These are phyloP conservation scores for Serendipita sp. DNA, from an alignment of 768 basidiomycete species.

Conservation along the genomic window DNA sequence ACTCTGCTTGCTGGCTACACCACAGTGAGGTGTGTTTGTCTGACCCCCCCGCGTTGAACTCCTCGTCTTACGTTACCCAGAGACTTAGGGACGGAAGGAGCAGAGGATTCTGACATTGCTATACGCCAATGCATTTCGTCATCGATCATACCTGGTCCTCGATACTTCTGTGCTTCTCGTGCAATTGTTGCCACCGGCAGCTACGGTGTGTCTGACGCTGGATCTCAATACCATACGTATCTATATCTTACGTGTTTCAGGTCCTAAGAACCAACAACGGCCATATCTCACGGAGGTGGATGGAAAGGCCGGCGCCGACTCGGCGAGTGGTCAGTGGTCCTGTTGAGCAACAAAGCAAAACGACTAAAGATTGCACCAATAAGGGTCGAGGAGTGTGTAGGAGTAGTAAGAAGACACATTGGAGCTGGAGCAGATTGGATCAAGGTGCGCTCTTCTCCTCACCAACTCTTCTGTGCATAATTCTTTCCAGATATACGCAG, in stretches of 20 bases:
- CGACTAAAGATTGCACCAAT: background rate
- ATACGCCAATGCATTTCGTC: conserved; percentile 37
- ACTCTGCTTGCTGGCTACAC: conserved; percentile 51
- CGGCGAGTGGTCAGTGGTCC: conserved; percentile 31
- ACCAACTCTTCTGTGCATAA: background rate
- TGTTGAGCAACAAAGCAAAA: background rate
- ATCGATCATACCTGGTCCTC: conserved; percentile 41
- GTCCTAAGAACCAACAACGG: conserved; percentile 35
- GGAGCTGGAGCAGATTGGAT: conserved; percentile 56
- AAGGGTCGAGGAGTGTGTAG: conserved; percentile 31
- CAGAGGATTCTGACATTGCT: conserved; percentile 42
- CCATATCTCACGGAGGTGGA: conserved; percentile 37
- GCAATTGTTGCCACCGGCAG: conserved; percentile 46
- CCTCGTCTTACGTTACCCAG: conserved; percentile 18
- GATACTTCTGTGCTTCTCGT: conserved; percentile 43
- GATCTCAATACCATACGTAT: background rate
- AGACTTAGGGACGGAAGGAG: conserved; percentile 55
- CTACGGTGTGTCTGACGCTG: conserved; percentile 30
- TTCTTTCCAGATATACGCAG: conserved; percentile 33
- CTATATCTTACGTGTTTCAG: conserved; percentile 18
- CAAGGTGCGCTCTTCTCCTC: conserved; percentile 26
- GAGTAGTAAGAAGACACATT: conserved; percentile 42
- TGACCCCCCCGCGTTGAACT: background rate
- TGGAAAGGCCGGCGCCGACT: conserved; percentile 39
- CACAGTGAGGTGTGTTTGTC: conserved; percentile 33